Evolutionary conservation across 192 early-diverging fungal genomes (phyloP).

Genomic region (Umbelopsis ramanniana): DNA sequence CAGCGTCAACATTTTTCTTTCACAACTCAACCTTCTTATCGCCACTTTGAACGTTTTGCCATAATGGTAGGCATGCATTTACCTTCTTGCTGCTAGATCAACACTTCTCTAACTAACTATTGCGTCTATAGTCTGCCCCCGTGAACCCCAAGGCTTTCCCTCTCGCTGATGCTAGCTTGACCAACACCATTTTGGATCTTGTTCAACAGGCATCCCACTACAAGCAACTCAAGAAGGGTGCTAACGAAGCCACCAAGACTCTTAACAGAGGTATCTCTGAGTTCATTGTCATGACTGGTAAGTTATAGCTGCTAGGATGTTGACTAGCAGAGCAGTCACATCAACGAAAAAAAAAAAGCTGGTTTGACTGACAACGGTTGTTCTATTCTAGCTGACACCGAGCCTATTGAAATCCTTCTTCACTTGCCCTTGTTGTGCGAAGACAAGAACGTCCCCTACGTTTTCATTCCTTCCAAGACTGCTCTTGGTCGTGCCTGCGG

Average conservation of each 20-base stretch:
- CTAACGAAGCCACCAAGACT: slow-evolving; percentile 99
- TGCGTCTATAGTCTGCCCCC: slow-evolving; percentile 28
- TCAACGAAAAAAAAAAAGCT: background rate
- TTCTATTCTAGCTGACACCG: slow-evolving; percentile 77
- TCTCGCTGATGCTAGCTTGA: slow-evolving; percentile 86
- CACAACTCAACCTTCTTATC: slow-evolving; percentile 21
- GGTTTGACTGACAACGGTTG: background rate
- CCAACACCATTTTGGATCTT: slow-evolving; percentile 93
- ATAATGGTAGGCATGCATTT: slow-evolving; percentile 1
- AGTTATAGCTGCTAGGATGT: background rate
- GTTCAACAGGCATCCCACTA: slow-evolving; percentile 99
- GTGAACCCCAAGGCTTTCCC: slow-evolving; percentile 85
- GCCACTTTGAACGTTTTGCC: slow-evolving; percentile 25
- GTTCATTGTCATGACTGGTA: slow-evolving; percentile 95
- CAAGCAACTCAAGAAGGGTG: slow-evolving; percentile 99
- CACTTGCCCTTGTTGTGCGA: slow-evolving; percentile 98
- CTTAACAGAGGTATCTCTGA: slow-evolving; percentile 98
- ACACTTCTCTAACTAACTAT: background rate
- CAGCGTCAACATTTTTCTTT: background rate
- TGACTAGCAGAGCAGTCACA: background rate
- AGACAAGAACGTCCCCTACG: slow-evolving; percentile 99
- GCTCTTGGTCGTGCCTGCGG: slow-evolving; percentile 98
- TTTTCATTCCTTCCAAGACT: slow-evolving; percentile 96
- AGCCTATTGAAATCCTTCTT: slow-evolving; percentile 96
- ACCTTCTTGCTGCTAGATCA: background rate